These are phyloP conservation scores for Candida stauntonica DNA, from an alignment of 805 yeast species.

Conservation along the genomic window DNA sequence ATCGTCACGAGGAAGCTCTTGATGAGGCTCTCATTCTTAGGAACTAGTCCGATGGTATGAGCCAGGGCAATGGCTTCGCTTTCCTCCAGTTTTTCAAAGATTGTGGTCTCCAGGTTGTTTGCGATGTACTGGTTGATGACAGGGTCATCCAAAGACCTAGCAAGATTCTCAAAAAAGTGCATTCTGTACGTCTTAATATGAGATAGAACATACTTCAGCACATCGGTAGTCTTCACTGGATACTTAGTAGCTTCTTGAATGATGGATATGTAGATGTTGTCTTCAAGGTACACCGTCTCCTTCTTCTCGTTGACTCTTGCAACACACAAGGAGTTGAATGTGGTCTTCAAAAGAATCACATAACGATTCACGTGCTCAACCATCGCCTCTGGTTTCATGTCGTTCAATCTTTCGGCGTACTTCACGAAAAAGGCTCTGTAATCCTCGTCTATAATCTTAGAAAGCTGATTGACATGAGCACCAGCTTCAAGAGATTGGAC, in stretches of 20 bases:
- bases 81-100: conserved; percentile 12
- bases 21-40: conserved; percentile 10
- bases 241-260: conserved; percentile 7
- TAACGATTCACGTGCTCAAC: conserved; percentile 17
- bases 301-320: conserved; percentile 2
- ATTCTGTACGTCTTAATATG: conserved; percentile 17
- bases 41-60: conserved; percentile 6
- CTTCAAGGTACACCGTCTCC: conserved; percentile 4
- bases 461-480: not conserved
- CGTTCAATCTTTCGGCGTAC: conserved; percentile 4
- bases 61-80: conserved; percentile 13
- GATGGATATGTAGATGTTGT: conserved; percentile 13
- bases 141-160: not conserved
- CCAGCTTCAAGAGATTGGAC: not conserved
- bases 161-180: conserved; percentile 15
- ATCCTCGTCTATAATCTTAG: not conserved
- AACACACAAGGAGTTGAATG: conserved; percentile 14
- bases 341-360: conserved; percentile 14
- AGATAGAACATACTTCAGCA: conserved; percentile 16
- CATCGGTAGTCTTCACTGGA: conserved; percentile 11
- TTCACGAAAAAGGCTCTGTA: conserved; percentile 6
- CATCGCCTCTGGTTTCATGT: not conserved
- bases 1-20: conserved; percentile 13
- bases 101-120: conserved; percentile 23
- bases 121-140: conserved; percentile 15